Evolutionary conservation across 108 stramenopile species (phyloP).

Genomic region (Aurantiochytrium sp.): DNA sequence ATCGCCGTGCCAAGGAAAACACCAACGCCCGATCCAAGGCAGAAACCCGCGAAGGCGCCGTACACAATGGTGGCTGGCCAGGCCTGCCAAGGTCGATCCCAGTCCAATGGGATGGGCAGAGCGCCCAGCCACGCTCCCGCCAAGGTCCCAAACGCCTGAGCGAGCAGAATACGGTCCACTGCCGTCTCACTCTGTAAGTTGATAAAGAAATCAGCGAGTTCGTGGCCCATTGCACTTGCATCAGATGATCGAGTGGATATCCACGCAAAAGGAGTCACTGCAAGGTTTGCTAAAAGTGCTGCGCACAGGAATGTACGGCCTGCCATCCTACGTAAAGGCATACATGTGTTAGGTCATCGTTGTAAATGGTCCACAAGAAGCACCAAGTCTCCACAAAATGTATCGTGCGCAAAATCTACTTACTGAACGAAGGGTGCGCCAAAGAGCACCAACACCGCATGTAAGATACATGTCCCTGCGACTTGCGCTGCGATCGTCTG

Average conservation of each 20-base stretch:
- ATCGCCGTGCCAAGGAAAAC: too few species aligned
- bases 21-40: background rate
- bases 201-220: background rate
- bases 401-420: background rate
- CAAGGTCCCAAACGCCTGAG: background rate
- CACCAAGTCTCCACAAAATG: background rate
- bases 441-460: background rate
- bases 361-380: background rate
- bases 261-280: background rate
- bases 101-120: background rate
- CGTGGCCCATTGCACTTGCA: background rate
- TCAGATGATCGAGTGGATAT: background rate
- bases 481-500: background rate
- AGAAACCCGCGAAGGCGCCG: background rate
- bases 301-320: background rate
- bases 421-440: background rate
- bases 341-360: background rate
- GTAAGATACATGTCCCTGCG: background rate
- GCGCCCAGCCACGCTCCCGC: background rate
- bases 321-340: background rate
- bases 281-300: background rate
- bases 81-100: slow-evolving; percentile 3
- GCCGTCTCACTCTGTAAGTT: background rate
- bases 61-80: slow-evolving; percentile 2
- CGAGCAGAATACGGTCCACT: background rate